Evolutionary conservation across 2,329 filamentous ascomycete species (phyloP).

Genomic region (Talaromyces sp.): DNA sequence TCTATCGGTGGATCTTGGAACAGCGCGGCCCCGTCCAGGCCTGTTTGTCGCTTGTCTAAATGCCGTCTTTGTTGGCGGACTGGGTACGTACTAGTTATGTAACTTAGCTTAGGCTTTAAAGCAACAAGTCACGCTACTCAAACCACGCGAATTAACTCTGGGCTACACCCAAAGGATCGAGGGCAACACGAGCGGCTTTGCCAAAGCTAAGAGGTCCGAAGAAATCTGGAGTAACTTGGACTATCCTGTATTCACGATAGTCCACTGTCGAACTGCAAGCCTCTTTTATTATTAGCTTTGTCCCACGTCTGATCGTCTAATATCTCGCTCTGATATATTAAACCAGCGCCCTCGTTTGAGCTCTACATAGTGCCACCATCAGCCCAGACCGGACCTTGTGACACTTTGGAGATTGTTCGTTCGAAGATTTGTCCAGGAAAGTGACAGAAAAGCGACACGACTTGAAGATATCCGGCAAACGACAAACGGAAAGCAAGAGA

Average conservation of each 20-base stretch:
- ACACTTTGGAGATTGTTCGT: background rate
- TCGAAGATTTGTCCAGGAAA: background rate
- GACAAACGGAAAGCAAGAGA: background rate
- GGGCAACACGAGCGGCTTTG: background rate
- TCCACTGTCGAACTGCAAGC: background rate
- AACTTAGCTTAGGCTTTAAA: conserved; percentile 3
- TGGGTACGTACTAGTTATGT: background rate
- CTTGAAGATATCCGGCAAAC: background rate
- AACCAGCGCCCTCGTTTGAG: background rate
- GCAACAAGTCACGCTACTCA: conserved; percentile 1
- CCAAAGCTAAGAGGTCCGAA: background rate
- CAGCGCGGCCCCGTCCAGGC: background rate
- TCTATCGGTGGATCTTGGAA: background rate
- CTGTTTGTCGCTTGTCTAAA: background rate
- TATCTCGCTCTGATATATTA: conserved; percentile 1
- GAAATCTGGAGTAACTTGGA: conserved; percentile 2
- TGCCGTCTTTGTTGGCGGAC: background rate
- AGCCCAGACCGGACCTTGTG: background rate
- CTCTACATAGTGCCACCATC: background rate
- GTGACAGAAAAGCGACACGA: background rate
- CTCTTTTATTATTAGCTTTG: background rate
- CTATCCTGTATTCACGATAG: conserved; percentile 1
- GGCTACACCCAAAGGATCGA: background rate
- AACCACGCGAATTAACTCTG: background rate
- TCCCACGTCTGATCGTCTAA: background rate